Base-by-base conservation (phyloP, 2,329 filamentous ascomycete species). In the Periconia macrospinosa region DNA sequence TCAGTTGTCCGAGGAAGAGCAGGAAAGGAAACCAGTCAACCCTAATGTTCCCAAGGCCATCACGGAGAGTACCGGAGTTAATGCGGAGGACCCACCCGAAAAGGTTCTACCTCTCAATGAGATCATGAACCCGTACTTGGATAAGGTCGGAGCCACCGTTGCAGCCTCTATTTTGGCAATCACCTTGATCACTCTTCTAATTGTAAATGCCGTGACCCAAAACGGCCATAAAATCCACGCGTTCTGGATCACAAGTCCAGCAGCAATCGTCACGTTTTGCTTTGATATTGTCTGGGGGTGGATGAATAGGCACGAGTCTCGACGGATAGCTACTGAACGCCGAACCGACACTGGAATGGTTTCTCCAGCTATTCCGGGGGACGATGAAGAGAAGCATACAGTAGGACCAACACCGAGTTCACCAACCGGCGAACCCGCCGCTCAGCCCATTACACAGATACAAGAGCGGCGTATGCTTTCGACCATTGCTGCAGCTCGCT, bases 51-150 rank as follows among this genome's bases (percentile, higher is more conserved):
- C 87, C 0, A 76, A 9, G 13, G 37, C 37, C 13, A 42, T 19
- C 11, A 37, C 7, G 15, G 9, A 20, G 18, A 33, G n/a, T 20
- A 6, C 85, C 52, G 74, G 77, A 6, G 57, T 63, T 9, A 66
- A 73, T 9, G 68, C 72, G n/a, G 75, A 79, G 30, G 73, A 79
- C 8, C 81, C 85, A 27, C 72, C 83, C 53, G 78, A 73, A 2
- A 53, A 66, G 57, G 70, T 82, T 0, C 72, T 87, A 0, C 85
- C 85, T 0, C 79, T 91, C 0, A 86, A 88, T 57, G 87, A 91
- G 63, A 89, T 91, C 62, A 83, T 91, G 81, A 89, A 91, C 58
- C 88, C 88, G 0, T 91, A 87, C 53, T 70, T 91, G 0, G 88
- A 91, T 65, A 88, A 84, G 58, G 75, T 77, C 2, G 84, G 87